phyloP scores from a whole-genome alignment of 176 grass and related monocot genomes.

The Musa troglodytarum region DNA sequence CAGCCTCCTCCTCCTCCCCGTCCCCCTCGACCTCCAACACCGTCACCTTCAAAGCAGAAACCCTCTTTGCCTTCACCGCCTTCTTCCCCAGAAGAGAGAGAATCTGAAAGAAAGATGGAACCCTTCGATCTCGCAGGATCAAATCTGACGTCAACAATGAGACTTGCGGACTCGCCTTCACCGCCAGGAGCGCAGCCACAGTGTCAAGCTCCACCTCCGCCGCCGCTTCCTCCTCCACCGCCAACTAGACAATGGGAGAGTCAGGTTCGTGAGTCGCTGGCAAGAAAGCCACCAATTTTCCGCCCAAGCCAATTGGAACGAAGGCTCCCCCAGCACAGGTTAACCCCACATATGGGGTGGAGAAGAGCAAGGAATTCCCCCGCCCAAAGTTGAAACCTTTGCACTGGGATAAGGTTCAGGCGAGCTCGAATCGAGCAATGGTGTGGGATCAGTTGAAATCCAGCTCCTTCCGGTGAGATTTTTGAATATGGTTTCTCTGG shows the following conservation, averaged over 20 bases:
- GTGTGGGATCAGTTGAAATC: slow-evolving; percentile 78
- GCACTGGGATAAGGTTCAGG: slow-evolving; percentile 71
- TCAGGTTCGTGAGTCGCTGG: slow-evolving; percentile 28
- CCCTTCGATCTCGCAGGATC: neutral
- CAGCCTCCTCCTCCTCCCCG: slow-evolving; percentile 12
- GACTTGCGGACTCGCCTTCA: neutral
- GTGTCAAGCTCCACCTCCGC: slow-evolving; percentile 22
- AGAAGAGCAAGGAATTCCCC: slow-evolving; percentile 21
- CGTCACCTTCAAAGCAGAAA: slow-evolving; percentile 69
- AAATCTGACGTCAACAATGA: neutral
- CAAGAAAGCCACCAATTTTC: slow-evolving; percentile 4
- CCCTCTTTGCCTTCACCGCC: slow-evolving; percentile 57
- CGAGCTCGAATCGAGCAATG: slow-evolving; percentile 52
- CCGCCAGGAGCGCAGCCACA: slow-evolving; percentile 1
- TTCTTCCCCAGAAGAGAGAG: slow-evolving; percentile 56
- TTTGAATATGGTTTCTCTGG: neutral
- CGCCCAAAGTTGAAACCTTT: slow-evolving; percentile 55
- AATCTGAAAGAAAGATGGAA: neutral
- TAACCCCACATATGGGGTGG: slow-evolving; percentile 4
- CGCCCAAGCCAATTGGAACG: slow-evolving; percentile 4
- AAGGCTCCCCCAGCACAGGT: slow-evolving; percentile 23
- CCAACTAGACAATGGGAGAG: slow-evolving; percentile 38
- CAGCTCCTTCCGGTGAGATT: slow-evolving; percentile 59
- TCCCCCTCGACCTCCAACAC: slow-evolving; percentile 38
- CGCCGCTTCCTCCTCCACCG: slow-evolving; percentile 13